A percentile compares a stretch with the other conserved stretches of the same genome.
phyloP scores from a whole-genome alignment of 129 eudicot genomes.

The Flaveria sonorensis region DNA sequence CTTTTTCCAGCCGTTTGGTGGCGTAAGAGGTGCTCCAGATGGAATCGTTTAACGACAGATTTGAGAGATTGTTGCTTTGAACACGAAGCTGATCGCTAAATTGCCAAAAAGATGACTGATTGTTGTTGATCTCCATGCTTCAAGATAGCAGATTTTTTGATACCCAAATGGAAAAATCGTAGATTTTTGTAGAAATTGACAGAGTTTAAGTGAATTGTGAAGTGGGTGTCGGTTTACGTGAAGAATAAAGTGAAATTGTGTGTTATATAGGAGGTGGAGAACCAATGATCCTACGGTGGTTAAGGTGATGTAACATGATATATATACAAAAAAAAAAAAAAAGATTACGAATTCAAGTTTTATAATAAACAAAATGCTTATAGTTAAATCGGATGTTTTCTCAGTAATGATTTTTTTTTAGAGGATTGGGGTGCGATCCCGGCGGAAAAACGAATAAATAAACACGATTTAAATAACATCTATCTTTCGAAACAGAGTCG shows the following conservation, averaged over 20 bases:
- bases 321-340: no score
- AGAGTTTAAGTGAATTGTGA: constrained; percentile 8
- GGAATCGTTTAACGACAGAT: constrained; percentile 80
- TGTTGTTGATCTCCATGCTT: constrained; percentile 49
- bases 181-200: not conserved
- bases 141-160: constrained; percentile 15
- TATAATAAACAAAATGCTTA: no score
- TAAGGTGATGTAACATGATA: no score
- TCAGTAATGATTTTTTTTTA: no score
- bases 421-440: no score
- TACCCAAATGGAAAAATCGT: constrained; percentile 25
- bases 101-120: constrained; percentile 76
- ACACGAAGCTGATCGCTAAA: constrained; percentile 91
- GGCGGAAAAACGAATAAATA: no score
- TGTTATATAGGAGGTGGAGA: not conserved
- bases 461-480: no score
- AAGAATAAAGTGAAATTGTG: not conserved
- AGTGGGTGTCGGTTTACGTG: constrained; percentile 30
- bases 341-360: no score
- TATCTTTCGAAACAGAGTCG: no score
- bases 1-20: constrained; percentile 57
- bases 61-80: constrained; percentile 52
- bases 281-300: no score
- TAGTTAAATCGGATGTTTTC: no score
- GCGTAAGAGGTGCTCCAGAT: constrained; percentile 81